Conservation (phyloP, 2,329 filamentous ascomycete genomes). For the Torrubiellomyces zombiae region DNA sequence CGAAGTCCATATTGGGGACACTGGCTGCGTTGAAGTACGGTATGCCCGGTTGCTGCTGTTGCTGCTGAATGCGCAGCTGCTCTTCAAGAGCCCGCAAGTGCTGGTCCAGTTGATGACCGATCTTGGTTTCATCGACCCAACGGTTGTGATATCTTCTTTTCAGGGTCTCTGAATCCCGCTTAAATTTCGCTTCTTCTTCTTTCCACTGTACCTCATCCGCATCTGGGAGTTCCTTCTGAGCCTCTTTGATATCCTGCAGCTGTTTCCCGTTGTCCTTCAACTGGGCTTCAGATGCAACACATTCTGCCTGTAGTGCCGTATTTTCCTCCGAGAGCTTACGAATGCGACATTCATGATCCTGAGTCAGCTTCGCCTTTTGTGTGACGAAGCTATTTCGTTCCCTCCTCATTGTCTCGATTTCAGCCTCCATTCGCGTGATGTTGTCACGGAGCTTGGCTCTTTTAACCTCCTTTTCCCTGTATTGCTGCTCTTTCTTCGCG, state of each 20-base stretch:
- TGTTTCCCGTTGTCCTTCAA: constrained; percentile 49
- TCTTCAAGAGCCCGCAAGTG: constrained; percentile 28
- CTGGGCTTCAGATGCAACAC: constrained; percentile 50
- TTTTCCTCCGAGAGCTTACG: constrained; percentile 38
- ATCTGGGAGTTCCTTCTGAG: constrained; percentile 45
- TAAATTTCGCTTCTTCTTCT: constrained; percentile 32
- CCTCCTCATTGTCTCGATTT: constrained; percentile 40
- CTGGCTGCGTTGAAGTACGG: constrained; percentile 29
- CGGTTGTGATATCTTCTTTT: constrained; percentile 35
- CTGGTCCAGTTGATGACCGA: constrained; percentile 27
- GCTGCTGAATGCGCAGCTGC: constrained; percentile 24
- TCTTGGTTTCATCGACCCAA: constrained; percentile 29
- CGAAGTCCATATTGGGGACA: constrained; percentile 29
- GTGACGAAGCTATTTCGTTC: constrained; percentile 36
- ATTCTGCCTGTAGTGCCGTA: constrained; percentile 45
- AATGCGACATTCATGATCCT: constrained; percentile 34
- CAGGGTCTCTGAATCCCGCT: constrained; percentile 37
- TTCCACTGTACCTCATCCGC: constrained; percentile 42
- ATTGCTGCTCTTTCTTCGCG: constrained; percentile 55
- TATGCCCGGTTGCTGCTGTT: constrained; percentile 25
- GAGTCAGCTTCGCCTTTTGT: constrained; percentile 33
- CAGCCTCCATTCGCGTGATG: constrained; percentile 50
- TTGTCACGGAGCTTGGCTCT: constrained; percentile 54
- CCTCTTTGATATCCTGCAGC: constrained; percentile 58
- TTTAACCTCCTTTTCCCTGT: constrained; percentile 54